Base-by-base conservation (phyloP, 805 yeast species). In the Ogataea allantospora region DNA sequence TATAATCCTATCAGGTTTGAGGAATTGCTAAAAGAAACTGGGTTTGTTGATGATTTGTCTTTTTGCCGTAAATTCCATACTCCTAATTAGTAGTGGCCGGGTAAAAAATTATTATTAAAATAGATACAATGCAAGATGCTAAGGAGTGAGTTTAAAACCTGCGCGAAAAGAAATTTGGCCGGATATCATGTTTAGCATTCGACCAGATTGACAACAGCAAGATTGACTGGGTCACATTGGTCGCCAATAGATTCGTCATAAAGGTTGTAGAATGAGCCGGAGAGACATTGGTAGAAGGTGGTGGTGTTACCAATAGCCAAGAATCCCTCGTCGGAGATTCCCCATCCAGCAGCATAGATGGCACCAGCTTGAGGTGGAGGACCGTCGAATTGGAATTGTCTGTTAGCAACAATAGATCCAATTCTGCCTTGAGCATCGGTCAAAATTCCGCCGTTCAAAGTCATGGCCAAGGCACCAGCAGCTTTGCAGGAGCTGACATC, bases 301-400 rank as follows among this genome's bases (percentile, higher is more conserved):
- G 70, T 65, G 35, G 53, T 54, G 60, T 65, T 58, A 58, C 79
- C 80, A 49, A 75, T 60, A 30, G 77, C 77, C 51, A 74, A 71
- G 57, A 62, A 58, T 30, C 67, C 72, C 24, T 65, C 71, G 30
- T 58, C 54, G 35, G 70, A 59, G 44, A 71, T 62, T 28, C 75
- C 64, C 76, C 76, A 70, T 42, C 76, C 75, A 33, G 70, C 73
- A 50, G 77, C 77, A 47, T 70, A 67, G 42, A 69, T 68, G 33
- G 75, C 67, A 62, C 76, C 76, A 40, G 75, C 80, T 64, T 76
- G 81, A 43, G 80, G 80, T 60, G 79, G 79, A 33, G 80, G 80
- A 55, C 80, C 80, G 55, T 76, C 81, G 50, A 76, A 76, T 65
- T 76, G 81, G 74, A 76, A 75, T 63, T 76, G 81, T 65, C 76